These are phyloP conservation scores for Yamadazyma insecticola DNA, from an alignment of 805 yeast genomes.

Conservation along the genomic window DNA sequence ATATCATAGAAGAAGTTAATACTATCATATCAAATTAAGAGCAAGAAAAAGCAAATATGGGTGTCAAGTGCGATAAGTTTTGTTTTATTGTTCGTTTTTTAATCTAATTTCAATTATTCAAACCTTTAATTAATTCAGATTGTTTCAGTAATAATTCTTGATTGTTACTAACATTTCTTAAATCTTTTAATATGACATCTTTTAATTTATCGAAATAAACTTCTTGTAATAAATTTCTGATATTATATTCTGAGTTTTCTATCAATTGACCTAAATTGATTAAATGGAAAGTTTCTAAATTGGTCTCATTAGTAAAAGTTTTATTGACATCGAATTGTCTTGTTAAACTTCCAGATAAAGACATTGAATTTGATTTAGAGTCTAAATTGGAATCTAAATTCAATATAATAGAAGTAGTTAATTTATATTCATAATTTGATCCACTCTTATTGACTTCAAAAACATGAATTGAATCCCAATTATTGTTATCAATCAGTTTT, in stretches of 20 bases:
- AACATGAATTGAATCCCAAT: constrained; percentile 94
- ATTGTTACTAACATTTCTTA: constrained; percentile 30
- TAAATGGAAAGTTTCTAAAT: constrained; percentile 63
- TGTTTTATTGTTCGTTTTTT: no score
- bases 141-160: constrained; percentile 31
- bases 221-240: constrained; percentile 84
- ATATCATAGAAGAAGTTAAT: constrained; percentile 9
- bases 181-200: constrained; percentile 61
- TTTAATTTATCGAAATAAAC: constrained; percentile 94
- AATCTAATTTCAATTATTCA: no score
- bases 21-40: neutral
- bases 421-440: constrained; percentile 48
- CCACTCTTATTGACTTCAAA: constrained; percentile 58
- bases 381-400: constrained; percentile 44
- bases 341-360: constrained; percentile 77
- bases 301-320: constrained; percentile 21
- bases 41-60: no score
- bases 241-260: constrained; percentile 83
- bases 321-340: constrained; percentile 68
- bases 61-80: no score
- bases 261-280: constrained; percentile 80
- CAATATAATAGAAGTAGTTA: constrained; percentile 85
- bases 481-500: constrained; percentile 50
- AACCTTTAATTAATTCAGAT: constrained; percentile 33
- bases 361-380: constrained; percentile 31